These are phyloP conservation scores for Mortierella sp. DNA, from an alignment of 371 early-diverging fungal species.

Conservation along the genomic window DNA sequence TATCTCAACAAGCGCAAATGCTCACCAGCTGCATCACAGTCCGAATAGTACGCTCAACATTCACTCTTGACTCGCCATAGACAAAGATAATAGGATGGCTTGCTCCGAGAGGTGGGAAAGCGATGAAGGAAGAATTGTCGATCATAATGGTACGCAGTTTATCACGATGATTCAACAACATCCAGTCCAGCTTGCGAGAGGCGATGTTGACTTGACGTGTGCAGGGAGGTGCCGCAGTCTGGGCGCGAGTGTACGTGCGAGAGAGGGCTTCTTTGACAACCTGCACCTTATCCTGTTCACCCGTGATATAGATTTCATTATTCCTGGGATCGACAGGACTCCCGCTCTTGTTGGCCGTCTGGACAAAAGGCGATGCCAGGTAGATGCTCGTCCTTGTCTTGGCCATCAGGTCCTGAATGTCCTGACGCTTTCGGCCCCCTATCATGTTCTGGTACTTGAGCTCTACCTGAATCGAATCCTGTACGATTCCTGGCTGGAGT, in stretches of 20 bases:
- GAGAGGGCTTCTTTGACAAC: slow-evolving; percentile 36
- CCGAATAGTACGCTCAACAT: slow-evolving; percentile 78
- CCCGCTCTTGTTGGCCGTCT: slow-evolving; percentile 43
- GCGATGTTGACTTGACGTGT: slow-evolving; percentile 54
- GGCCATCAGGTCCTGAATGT: slow-evolving; percentile 76
- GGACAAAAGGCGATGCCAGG: slow-evolving; percentile 73
- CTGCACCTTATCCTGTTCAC: slow-evolving; percentile 47
- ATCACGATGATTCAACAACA: slow-evolving; percentile 70
- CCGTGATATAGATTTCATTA: slow-evolving; percentile 52
- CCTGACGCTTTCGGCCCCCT: slow-evolving; percentile 76
- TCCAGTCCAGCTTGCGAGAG: slow-evolving; percentile 83
- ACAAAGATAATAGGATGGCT: slow-evolving; percentile 62
- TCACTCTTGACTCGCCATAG: slow-evolving; percentile 77
- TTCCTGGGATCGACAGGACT: slow-evolving; percentile 35
- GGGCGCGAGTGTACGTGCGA: slow-evolving; percentile 22
- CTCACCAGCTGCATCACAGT: slow-evolving; percentile 78
- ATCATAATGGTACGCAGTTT: slow-evolving; percentile 76
- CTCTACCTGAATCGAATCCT: slow-evolving; percentile 38
- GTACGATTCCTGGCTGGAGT: slow-evolving; percentile 55
- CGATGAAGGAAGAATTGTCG: slow-evolving; percentile 76
- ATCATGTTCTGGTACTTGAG: slow-evolving; percentile 70
- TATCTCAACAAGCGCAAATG: background rate
- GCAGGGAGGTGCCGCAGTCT: slow-evolving; percentile 21
- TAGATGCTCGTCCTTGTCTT: slow-evolving; percentile 81
- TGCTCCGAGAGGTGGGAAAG: slow-evolving; percentile 74